These are phyloP conservation scores for Apium graveolens DNA, from an alignment of 129 eudicot species.

Conservation along the genomic window DNA sequence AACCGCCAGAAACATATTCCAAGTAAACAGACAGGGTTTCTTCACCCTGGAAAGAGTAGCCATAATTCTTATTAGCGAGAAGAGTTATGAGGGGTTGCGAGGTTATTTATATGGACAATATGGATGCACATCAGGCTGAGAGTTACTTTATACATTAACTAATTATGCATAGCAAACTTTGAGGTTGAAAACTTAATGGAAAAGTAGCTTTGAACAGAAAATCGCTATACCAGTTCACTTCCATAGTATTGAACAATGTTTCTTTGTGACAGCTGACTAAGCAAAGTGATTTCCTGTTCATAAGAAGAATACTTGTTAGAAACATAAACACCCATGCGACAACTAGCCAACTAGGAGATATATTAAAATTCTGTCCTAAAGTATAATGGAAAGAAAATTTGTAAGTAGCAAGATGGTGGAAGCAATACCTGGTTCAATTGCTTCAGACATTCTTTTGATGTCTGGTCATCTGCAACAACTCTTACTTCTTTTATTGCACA, in stretches of 20 bases:
- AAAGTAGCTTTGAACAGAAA: background rate
- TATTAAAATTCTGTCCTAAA: background rate
- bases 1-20: slow-evolving; percentile 93
- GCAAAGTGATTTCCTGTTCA: slow-evolving; percentile 73
- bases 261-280: slow-evolving; percentile 64
- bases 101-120: background rate
- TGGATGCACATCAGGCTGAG: background rate
- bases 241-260: slow-evolving; percentile 86
- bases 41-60: slow-evolving; percentile 39
- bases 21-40: slow-evolving; percentile 79
- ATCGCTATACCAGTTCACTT: slow-evolving; percentile 64
- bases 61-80: background rate
- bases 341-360: background rate
- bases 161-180: background rate
- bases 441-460: slow-evolving; percentile 71
- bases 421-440: slow-evolving; percentile 75
- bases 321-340: background rate
- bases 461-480: slow-evolving; percentile 58
- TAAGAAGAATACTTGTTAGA: slow-evolving; percentile 10
- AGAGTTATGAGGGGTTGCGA: background rate
- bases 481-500: slow-evolving; percentile 90
- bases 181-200: background rate
- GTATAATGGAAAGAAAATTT: background rate
- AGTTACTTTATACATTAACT: background rate
- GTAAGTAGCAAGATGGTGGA: background rate